Base-by-base conservation (phyloP, 2,329 filamentous ascomycete species). In the Talaromyces sp. region DNA sequence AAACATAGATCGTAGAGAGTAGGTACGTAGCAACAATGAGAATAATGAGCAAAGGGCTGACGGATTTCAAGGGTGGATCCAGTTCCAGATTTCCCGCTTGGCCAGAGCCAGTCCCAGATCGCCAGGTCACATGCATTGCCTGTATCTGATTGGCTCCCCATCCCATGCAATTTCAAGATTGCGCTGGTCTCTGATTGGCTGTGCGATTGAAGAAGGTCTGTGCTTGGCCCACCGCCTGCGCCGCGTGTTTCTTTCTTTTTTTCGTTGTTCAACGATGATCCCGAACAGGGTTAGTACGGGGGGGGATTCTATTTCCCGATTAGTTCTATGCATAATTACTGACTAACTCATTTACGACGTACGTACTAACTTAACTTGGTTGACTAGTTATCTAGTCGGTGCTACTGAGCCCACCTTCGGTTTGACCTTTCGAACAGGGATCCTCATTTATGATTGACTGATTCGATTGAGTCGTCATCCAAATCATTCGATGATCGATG, bases 121-220 rank as follows among this genome's bases (percentile, higher is more conserved):
- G 35, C 54, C 37, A 28, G 21, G 54, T 42, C 54, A 57, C 35
- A 57, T 57, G 54, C 16, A 40, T 57, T 14, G 7, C 16, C 7
- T 5, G 3, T 2, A 3, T 12, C 21, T 57, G 35, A 57, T 57
- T 57, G 54, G 54, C 23, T 28, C n/a, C 21, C 37, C 35, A 28
- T 2, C 12, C 7, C 21, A 11, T 25, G 0, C 21, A 7, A 37
- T 33, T 37, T 33, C 14, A 33, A 37, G 33, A 35, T 37, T 31
- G 18, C 18, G 1, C 2, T 16, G 7, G 9, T 6, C 16, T 18
- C 39, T 63, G 21, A 63, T 63, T 63, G 56, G 61, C 21, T 11
- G 3, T 6, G 3, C 2, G 52, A 39, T 63, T 63, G 28, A 63
- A 63, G 62, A 31, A 28, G 56, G 62, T 48, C 62, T 33, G 62